These are phyloP conservation scores for Fusarium ramigenum DNA, from an alignment of 2,329 filamentous ascomycete genomes.

Conservation along the genomic window DNA sequence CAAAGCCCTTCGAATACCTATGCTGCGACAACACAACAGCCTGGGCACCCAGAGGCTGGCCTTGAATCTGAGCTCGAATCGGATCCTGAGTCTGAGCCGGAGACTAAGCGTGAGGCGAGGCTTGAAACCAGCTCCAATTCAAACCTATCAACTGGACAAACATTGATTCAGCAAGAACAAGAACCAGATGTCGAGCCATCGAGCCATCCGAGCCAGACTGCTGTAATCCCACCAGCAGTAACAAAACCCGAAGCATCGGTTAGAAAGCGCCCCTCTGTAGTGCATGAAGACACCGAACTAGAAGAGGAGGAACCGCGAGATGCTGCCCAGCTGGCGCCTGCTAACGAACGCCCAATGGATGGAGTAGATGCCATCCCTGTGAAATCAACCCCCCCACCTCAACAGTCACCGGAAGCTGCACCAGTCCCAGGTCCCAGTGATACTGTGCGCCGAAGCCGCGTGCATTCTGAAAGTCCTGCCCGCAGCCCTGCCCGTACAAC, in stretches of 20 bases:
- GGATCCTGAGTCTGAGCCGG: conserved; percentile 20
- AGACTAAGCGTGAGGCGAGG: background rate
- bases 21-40: background rate
- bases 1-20: background rate
- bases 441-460: conserved; percentile 45
- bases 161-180: conserved; percentile 3
- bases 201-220: background rate
- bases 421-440: conserved; percentile 18
- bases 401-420: background rate
- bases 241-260: background rate
- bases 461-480: conserved; percentile 68
- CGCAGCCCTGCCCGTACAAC: conserved; percentile 73
- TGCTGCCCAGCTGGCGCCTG: conserved; percentile 11
- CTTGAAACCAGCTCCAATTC: background rate
- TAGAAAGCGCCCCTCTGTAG: conserved; percentile 55
- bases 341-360: conserved; percentile 14
- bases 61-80: conserved; percentile 10
- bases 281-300: conserved; percentile 56
- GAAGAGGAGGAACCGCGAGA: conserved; percentile 48
- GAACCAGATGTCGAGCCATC: background rate
- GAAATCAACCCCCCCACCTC: conserved; percentile 30
- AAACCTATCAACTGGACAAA: background rate
- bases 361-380: conserved; percentile 50
- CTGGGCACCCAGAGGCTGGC: conserved; percentile 3
- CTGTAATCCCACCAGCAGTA: background rate